phyloP scores from a whole-genome alignment of 148 eudicot species.

The Limonium bicolor region DNA sequence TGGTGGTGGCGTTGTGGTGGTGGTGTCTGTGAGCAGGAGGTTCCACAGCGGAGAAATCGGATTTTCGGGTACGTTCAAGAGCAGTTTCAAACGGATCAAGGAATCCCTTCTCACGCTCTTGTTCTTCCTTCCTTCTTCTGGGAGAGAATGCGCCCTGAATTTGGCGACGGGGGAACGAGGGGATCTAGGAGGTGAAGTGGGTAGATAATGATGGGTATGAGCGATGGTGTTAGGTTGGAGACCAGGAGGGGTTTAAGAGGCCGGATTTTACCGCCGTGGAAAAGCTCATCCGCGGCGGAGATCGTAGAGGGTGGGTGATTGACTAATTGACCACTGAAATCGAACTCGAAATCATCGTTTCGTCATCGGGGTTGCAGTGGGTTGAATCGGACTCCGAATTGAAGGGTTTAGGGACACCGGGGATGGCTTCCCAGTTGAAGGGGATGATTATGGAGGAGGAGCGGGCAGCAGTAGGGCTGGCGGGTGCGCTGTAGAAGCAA shows the following conservation, averaged over 20 bases:
- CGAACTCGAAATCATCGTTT: slow-evolving; percentile 34
- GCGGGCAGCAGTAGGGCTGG: slow-evolving; percentile 18
- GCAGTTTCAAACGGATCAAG: too few relatives aligned
- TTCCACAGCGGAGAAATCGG: background rate
- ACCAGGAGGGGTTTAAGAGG: slow-evolving; percentile 17
- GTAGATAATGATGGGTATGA: background rate
- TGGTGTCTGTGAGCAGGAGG: background rate
- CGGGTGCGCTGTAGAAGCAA: slow-evolving; percentile 43
- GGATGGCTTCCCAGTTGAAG: too few relatives aligned
- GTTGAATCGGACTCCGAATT: too few relatives aligned
- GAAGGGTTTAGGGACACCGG: too few relatives aligned
- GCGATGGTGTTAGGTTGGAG: too few relatives aligned
- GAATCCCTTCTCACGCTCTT: too few relatives aligned
- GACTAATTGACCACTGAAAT: slow-evolving; percentile 41
- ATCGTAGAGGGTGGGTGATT: slow-evolving; percentile 6
- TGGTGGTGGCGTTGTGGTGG: slow-evolving; percentile 2
- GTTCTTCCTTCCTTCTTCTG: too few relatives aligned
- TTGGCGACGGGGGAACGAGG: slow-evolving; percentile 8
- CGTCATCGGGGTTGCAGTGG: slow-evolving; percentile 15
- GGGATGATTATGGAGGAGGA: background rate
- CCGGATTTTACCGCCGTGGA: slow-evolving; percentile 17
- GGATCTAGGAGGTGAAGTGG: slow-evolving; percentile 1
- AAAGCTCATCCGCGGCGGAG: slow-evolving; percentile 22
- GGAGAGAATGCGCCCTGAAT: too few relatives aligned
- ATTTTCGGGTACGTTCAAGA: too few relatives aligned